Conservation (phyloP, 2,329 filamentous ascomycete species). For the Arthrobotrys pseudoclavata region DNA sequence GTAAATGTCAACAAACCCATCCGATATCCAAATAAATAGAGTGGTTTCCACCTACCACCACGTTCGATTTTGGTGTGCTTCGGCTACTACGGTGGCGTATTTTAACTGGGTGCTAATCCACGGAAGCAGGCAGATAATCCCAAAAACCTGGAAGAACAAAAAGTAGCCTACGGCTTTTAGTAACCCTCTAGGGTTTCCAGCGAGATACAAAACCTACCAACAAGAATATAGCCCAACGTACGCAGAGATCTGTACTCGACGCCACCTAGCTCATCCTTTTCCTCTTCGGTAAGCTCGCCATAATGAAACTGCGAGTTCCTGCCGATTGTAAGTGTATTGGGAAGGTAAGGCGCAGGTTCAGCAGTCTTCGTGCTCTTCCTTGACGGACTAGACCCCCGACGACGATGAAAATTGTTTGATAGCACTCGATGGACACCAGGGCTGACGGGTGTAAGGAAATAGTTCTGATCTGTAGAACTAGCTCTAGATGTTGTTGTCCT, state of each 20-base stretch:
- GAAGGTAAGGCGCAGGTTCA: conserved; percentile 85
- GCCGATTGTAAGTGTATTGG: conserved; percentile 90
- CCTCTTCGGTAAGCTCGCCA: conserved; percentile 82
- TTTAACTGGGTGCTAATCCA: conserved; percentile 79
- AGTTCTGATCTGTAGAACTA: conserved; percentile 37
- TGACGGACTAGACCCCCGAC: conserved; percentile 71
- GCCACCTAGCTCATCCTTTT: conserved; percentile 93
- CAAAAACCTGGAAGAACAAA: conserved; percentile 83
- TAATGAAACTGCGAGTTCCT: conserved; percentile 89
- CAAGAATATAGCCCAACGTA: conserved; percentile 82
- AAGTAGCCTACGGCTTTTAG: conserved; percentile 74
- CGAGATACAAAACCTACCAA: conserved; percentile 65
- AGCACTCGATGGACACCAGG: conserved; percentile 60
- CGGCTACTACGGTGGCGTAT: conserved; percentile 77
- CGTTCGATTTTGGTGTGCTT: conserved; percentile 74
- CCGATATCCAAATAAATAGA: too few relatives aligned
- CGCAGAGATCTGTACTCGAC: conserved; percentile 96
- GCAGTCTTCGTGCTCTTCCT: conserved; percentile 66
- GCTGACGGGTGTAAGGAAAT: conserved; percentile 35
- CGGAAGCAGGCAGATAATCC: conserved; percentile 78
- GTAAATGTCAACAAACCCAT: neutral
- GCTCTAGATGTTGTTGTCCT: conserved; percentile 20
- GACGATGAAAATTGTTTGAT: conserved; percentile 59
- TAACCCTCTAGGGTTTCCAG: neutral
- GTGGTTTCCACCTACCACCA: conserved; percentile 77